Evolutionary conservation across 2,329 filamentous ascomycete species (phyloP).

Genomic region (Aspergillus piperis): DNA sequence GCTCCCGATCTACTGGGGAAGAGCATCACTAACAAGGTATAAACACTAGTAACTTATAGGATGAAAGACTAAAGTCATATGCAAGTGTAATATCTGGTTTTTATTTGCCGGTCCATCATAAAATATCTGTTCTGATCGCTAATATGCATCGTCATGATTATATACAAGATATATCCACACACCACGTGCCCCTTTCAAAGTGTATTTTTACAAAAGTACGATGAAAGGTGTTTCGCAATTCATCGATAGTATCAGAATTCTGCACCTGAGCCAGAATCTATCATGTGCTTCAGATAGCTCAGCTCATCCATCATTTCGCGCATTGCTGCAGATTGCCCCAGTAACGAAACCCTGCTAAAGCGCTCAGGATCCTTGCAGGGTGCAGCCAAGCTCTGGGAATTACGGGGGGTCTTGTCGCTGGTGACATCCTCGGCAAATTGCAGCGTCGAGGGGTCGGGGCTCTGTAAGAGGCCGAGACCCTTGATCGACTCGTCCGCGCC

Average conservation of each 20-base stretch:
- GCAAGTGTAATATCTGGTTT: not conserved
- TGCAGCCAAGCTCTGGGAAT: conserved; percentile 2
- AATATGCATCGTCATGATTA: not conserved
- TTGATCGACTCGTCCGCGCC: conserved; percentile 33
- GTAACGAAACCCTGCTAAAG: conserved; percentile 23
- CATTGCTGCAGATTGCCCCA: conserved; percentile 42
- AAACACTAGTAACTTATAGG: too few species aligned
- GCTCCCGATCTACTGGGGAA: not conserved
- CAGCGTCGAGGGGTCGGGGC: conserved; percentile 27
- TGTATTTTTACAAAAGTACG: not conserved
- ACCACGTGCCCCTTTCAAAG: not conserved
- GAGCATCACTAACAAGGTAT: too few species aligned
- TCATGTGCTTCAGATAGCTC: conserved; percentile 53
- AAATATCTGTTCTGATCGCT: not conserved
- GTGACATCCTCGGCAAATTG: conserved; percentile 23
- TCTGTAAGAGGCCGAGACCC: conserved; percentile 28
- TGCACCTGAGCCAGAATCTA: conserved; percentile 36
- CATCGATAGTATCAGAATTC: conserved; percentile 13
- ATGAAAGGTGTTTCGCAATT: not conserved
- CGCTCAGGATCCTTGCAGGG: conserved; percentile 11
- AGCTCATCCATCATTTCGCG: conserved; percentile 54
- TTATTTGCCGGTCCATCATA: not conserved
- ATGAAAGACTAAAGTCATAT: not conserved
- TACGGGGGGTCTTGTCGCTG: not conserved
- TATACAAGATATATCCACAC: not conserved